Evolutionary conservation across 2,329 filamentous ascomycete species (phyloP), one percentile per base, ranked within the genome.

Genomic region (Colletotrichum paranaense): DNA sequence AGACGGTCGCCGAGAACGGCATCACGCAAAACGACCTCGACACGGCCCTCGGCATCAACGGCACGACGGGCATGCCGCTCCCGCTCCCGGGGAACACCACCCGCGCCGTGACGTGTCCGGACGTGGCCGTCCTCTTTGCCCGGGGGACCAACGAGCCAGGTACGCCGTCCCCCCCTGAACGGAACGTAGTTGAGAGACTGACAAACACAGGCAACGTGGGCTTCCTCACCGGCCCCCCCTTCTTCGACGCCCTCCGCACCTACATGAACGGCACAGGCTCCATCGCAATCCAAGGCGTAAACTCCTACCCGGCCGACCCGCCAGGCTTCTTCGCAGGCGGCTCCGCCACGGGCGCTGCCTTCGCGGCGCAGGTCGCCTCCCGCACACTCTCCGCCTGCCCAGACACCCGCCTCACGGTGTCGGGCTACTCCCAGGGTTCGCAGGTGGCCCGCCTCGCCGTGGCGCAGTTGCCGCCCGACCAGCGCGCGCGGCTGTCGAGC

Each of bases 341-440:
- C 14, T 69, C 70, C n/a, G 42, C 35, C 8, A 62, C 57, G 8
- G 73, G 73, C 32, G 66, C 73, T 3, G 57, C 65, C 42, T 52
- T 77, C 69, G 84, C 85, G 79, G 83, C 84, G 53, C 76, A 81
- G 16, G 67, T 77, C 26, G 74, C 79, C 32, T 74, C 58, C n/a
- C 58, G 80, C 24, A 82, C 83, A 4, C 76, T 80, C 32, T 74
- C 77, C 3, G 68, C 77, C 22, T 80, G 78, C 63, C 78, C 77
- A 24, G 65, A 75, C 30, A 76, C 78, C n/a, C 73, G 75, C 42
- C 58, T 80, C 30, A 78, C 79, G 12, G 49, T 80, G 24, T 67
- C 77, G 42, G 79, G 79, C 32, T 80, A 79, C 75, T 80, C 78
- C 3, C 78, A 79, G 35, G 79, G 79, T 22, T 79, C 76, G 56